Evolutionary conservation across 108 stramenopile genomes (phyloP), one percentile per base, ranked within the genome.

Genomic region (Aurantiochytrium sp.): DNA sequence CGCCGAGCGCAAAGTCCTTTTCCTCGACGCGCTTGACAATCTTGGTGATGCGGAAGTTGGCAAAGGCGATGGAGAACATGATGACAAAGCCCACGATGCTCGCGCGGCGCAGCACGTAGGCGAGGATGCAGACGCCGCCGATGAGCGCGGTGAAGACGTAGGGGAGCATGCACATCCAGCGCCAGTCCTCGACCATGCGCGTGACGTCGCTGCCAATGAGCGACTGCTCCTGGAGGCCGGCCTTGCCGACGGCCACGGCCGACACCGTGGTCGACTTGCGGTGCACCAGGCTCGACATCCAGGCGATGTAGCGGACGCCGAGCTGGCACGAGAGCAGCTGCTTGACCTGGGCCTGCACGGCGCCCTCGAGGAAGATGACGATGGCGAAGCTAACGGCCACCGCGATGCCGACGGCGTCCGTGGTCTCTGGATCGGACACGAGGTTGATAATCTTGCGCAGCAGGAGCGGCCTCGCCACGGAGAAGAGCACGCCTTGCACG

Each of bases 1-100:
- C 73, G 45, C 73, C 73, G 17, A 81, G 45, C 15, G 73, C 73
- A 81, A 81, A 81, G 73, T 81, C 73, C 73, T 81, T 81, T 48
- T 81, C 73, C 73, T 81, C 73, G 39, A 81, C 73, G n/a, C 45
- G 39, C 24, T 81, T 41, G 42, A 81, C 73, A 15, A 81, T 37
- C 2, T 81, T 81, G 21, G 73, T 81, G 30, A 81, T 81, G n/a
- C 30, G 21, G 39, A 81, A 41, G 45, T 81, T 81, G 3, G 73
- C 73, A 81, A 81, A 48, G n/a, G 73, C 73, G 12, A 81, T 81
- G 2, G 73, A 81, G 24, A 81, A 81, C 73, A 81, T 81, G 32
- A 81, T 81, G 6, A 48, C 73, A 48, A 81, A 81, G 3, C 42
- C 73, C 1, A 81, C 45, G 24, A 81, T 41, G 39, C 42, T 48